A percentile compares a stretch with the other conserved stretches of the same genome.
Conservation (phyloP, 345 rosid species). For the Limnanthes douglasii region DNA sequence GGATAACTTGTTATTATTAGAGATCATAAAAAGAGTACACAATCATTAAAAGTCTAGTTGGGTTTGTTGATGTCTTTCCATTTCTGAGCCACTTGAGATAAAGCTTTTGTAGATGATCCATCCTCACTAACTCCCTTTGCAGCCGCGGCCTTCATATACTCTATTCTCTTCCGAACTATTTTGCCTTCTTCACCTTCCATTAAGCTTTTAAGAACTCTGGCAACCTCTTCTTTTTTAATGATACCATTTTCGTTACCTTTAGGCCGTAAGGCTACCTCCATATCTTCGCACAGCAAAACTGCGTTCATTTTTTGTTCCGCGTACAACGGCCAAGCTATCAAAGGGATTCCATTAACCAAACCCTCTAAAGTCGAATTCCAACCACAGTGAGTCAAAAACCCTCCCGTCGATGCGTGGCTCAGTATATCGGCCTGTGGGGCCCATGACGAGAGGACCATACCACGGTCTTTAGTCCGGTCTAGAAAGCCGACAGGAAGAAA, state of each 20-base stretch:
- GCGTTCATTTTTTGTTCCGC: slow-evolving; percentile 45
- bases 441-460: slow-evolving; percentile 36
- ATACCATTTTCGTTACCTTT: slow-evolving; percentile 3
- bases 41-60: no score
- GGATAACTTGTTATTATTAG: no score
- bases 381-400: slow-evolving; percentile 54
- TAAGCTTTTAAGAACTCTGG: slow-evolving; percentile 18
- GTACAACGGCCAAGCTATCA: slow-evolving; percentile 43
- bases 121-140: no score
- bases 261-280: slow-evolving; percentile 24
- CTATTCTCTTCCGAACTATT: slow-evolving; percentile 22
- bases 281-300: slow-evolving; percentile 26
- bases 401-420: slow-evolving; percentile 40
- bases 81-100: no score
- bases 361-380: slow-evolving; percentile 68
- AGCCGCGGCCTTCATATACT: no score
- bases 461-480: slow-evolving; percentile 15
- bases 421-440: slow-evolving; percentile 46
- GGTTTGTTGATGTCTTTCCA: no score
- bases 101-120: no score
- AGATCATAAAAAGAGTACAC: no score
- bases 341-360: slow-evolving; percentile 26
- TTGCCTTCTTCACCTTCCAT: slow-evolving; percentile 33
- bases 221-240: slow-evolving; percentile 30
- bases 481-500: slow-evolving; percentile 46